Conservation (phyloP, 2,329 filamentous ascomycete species). For the Cordyceps militaris region DNA sequence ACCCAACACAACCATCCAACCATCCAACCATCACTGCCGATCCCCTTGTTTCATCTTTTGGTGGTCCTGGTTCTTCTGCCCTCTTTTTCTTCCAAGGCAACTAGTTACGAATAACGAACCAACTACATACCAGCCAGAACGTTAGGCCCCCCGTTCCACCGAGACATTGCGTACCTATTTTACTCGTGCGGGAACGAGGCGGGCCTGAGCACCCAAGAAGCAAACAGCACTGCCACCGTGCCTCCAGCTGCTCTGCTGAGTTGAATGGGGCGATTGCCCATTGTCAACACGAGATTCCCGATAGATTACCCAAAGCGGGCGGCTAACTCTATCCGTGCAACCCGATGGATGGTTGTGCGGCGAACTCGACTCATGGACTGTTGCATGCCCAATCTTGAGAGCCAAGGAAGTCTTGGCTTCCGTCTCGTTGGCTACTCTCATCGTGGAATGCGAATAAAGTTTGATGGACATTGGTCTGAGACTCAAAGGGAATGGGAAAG, state of each 20-base stretch:
- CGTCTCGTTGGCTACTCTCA: background rate
- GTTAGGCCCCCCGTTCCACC: conserved; percentile 1
- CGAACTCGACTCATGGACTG: background rate
- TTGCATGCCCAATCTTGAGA: background rate
- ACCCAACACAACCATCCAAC: too few relatives aligned
- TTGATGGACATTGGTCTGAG: background rate
- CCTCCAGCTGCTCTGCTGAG: background rate
- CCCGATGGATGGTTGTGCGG: background rate
- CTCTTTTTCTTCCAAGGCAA: conserved; percentile 2
- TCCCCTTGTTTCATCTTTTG: conserved; percentile 11
- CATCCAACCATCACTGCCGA: conserved; percentile 10
- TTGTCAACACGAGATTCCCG: background rate
- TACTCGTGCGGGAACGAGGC: background rate
- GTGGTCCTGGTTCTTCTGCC: background rate
- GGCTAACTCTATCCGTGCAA: background rate
- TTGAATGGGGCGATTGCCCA: background rate
- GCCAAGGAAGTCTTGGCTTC: background rate
- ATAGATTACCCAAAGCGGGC: background rate
- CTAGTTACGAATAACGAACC: background rate
- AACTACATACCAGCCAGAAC: background rate
- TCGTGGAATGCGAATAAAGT: background rate
- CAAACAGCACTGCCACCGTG: conserved; percentile 7
- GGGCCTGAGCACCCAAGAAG: background rate
- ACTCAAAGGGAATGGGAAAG: background rate
- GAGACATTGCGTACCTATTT: conserved; percentile 4